A percentile compares a stretch with the other conserved stretches of the same genome.
Conservation (phyloP, 495 filamentous ascomycete genomes). For the Neurospora sp. region DNA sequence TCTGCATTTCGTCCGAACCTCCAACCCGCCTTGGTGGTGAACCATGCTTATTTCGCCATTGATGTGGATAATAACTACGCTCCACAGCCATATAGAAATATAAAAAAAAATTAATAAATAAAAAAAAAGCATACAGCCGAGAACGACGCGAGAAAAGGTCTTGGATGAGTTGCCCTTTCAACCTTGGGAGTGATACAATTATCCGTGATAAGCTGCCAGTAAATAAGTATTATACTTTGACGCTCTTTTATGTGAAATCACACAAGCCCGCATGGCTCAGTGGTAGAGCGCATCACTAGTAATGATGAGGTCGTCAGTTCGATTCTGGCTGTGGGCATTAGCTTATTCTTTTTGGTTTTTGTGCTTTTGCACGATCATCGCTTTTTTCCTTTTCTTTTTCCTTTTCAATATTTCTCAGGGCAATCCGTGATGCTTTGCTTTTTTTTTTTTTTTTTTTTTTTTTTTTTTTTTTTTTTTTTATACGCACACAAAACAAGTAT, state of each 20-base stretch:
- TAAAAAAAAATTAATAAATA: no score
- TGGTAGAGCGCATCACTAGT: constrained; percentile 20
- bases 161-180: no score
- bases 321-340: constrained; percentile 16
- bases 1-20: neutral
- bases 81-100: no score
- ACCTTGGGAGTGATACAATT: neutral
- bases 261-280: constrained; percentile 15
- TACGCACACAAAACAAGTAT: neutral
- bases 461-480: neutral
- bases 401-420: neutral
- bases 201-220: no score
- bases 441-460: neutral
- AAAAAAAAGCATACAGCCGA: no score
- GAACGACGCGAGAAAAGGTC: no score
- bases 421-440: neutral
- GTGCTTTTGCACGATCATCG: neutral
- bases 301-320: constrained; percentile 18
- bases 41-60: neutral
- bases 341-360: neutral
- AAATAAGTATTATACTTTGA: neutral
- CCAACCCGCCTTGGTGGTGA: neutral
- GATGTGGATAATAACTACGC: neutral
- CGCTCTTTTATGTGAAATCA: neutral
- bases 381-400: neutral